A percentile compares a stretch with the other conserved stretches of the same genome.
Conservation (phyloP, 2,329 filamentous ascomycete genomes). For the Alternaria brassicae region DNA sequence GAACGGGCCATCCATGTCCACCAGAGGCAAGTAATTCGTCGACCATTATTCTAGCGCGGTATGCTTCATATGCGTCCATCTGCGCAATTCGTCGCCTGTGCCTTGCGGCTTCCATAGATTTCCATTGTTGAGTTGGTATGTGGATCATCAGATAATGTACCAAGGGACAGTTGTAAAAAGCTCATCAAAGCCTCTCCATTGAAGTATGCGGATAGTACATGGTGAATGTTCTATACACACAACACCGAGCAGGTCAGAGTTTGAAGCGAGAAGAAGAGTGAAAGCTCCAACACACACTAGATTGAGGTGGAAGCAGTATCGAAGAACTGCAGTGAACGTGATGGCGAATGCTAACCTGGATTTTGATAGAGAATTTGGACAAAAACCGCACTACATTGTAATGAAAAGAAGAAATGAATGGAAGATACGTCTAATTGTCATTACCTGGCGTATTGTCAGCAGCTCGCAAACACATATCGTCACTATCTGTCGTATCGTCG, state of each 20-base stretch:
- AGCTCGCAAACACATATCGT: too few relatives aligned
- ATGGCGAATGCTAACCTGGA: too few relatives aligned
- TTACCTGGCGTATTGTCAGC: too few relatives aligned
- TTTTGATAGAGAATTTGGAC: too few relatives aligned
- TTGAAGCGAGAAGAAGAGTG: background rate
- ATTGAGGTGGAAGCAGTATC: background rate
- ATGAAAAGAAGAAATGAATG: background rate
- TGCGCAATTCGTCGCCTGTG: background rate
- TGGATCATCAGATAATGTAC: background rate
- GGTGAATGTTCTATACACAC: background rate
- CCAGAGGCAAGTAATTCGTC: background rate
- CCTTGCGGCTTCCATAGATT: background rate
- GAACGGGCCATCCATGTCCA: background rate
- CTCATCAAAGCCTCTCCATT: background rate
- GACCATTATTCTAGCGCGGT: background rate
- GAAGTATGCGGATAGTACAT: background rate
- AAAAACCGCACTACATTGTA: too few relatives aligned
- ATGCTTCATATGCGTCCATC: background rate
- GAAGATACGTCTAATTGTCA: too few relatives aligned
- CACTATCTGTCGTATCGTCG: too few relatives aligned
- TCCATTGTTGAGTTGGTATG: background rate
- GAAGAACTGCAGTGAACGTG: too few relatives aligned
- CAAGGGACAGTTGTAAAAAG: background rate
- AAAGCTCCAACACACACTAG: background rate
- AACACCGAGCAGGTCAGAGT: background rate